Evolutionary conservation across 116 monocot genomes (phyloP), one percentile per base, ranked within the genome.

Genomic region (Zostera marina): DNA sequence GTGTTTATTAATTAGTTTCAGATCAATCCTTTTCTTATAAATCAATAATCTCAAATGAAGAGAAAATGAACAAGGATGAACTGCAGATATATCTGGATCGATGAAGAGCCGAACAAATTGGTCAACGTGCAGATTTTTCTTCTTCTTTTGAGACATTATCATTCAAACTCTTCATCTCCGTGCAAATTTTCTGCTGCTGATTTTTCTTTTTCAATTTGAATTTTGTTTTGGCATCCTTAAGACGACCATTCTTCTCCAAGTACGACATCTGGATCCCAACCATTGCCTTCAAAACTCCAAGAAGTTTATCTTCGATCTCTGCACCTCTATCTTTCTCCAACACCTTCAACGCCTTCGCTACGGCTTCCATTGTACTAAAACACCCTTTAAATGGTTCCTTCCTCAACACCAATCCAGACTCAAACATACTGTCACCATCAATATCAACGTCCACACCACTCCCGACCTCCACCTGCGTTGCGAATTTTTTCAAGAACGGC

Each of bases 321-420:
- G 20, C 38, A 11, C 80, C 87, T 46, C 69, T n/a, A 74, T 78
- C 43, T 11, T 55, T 13, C 67, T 93, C 93, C 25, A 93, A 63
- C 12, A 73, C 52, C 62, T 81, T 46, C 41, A 93, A 65, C 23
- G 84, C 78, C 72, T 81, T 75, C 41, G 81, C 88, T 48, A 88
- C 93, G 11, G 88, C 93, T 73, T 93, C 93, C 61, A 83, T 72
- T 7, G 88, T 87, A 66, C 81, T 88, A n/a, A 93, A 42, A 61
- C 93, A 93, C 47, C 93, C 93, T 46, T 64, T 63, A 41, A 47
- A 66, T 8, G 93, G 88, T 59, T 93, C 88, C 75, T 84, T 88
- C 73, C 77, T 66, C 64, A 88, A 51, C 70, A 75, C 70, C 52
- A 87, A 56, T 13, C 74, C 88, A 24, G 72, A 76, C 63, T 92